A percentile compares a stretch with the other conserved stretches of the same genome.
Conservation (phyloP, 192 early-diverging fungal species). For the Ramicandelaber brevisporus region DNA sequence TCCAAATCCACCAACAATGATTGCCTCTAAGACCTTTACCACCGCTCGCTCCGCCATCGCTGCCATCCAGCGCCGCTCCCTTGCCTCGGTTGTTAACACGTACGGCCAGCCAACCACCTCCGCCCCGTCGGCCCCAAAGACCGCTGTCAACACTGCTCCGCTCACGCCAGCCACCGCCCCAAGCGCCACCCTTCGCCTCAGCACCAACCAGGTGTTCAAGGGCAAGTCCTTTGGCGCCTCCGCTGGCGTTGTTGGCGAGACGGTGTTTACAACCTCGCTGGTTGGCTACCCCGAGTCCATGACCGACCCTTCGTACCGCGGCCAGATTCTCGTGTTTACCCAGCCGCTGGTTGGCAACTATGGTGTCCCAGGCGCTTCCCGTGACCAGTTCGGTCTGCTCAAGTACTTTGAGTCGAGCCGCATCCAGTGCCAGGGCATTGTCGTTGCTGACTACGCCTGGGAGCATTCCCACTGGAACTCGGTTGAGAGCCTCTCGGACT, state of each 20-base stretch:
- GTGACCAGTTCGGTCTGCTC: constrained; percentile 58
- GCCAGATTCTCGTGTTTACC: constrained; percentile 91
- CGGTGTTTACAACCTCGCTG: constrained; percentile 82
- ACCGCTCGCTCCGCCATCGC: constrained; percentile 3
- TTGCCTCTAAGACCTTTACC: constrained; percentile 5
- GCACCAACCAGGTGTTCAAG: constrained; percentile 54
- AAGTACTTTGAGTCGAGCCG: constrained; percentile 66
- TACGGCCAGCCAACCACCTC: constrained; percentile 3
- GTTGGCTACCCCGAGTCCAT: constrained; percentile 95
- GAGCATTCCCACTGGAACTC: constrained; percentile 89
- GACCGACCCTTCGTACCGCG: constrained; percentile 92
- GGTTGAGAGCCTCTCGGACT: constrained; percentile 63
- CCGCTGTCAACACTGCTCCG: constrained; percentile 26
- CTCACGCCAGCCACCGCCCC: constrained; percentile 15
- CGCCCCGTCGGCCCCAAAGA: constrained; percentile 11
- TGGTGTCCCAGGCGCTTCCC: constrained; percentile 50
- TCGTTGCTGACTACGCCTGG: constrained; percentile 77
- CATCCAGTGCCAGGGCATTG: constrained; percentile 67
- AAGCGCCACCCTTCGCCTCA: constrained; percentile 37
- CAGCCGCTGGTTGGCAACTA: constrained; percentile 93
- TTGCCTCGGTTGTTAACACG: constrained; percentile 16
- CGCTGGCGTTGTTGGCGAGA: constrained; percentile 48
- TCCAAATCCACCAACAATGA: constrained; percentile 3
- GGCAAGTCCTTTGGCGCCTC: constrained; percentile 74
- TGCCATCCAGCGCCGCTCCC: constrained; percentile 1